Evolutionary conservation across 129 eudicot genomes (phyloP).

Genomic region (Tagetes erecta): DNA sequence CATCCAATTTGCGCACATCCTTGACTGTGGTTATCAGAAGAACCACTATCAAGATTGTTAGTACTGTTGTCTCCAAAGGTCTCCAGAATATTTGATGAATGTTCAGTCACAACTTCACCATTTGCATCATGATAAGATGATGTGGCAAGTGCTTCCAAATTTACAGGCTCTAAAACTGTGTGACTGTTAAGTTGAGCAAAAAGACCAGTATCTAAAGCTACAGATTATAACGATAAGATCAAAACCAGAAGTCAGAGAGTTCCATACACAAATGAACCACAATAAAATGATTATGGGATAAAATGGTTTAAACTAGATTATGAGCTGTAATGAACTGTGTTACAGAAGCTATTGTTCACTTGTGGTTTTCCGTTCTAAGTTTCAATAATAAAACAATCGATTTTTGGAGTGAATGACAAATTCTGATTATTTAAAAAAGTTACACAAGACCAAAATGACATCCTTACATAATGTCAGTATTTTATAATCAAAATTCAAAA

Average conservation of each 20-base stretch:
- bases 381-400: background rate
- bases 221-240: background rate
- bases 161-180: background rate
- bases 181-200: constrained; percentile 19
- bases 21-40: constrained; percentile 20
- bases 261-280: background rate
- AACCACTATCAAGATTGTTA: constrained; percentile 9
- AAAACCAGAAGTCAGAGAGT: constrained; percentile 9
- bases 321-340: constrained; percentile 1
- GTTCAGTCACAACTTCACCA: constrained; percentile 20
- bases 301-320: background rate
- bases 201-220: constrained; percentile 19
- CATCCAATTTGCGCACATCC: constrained; percentile 20
- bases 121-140: constrained; percentile 33
- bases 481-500: background rate
- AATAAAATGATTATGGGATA: background rate
- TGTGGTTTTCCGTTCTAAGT: background rate
- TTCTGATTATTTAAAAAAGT: background rate
- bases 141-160: constrained; percentile 10
- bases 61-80: constrained; percentile 24
- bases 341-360: background rate
- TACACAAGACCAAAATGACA: background rate
- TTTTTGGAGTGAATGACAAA: background rate
- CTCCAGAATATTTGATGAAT: constrained; percentile 7
- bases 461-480: background rate